Evolutionary conservation across 2,329 filamentous ascomycete species (phyloP), one percentile per base, ranked within the genome.

Genomic region (Neofusicoccum parvum): DNA sequence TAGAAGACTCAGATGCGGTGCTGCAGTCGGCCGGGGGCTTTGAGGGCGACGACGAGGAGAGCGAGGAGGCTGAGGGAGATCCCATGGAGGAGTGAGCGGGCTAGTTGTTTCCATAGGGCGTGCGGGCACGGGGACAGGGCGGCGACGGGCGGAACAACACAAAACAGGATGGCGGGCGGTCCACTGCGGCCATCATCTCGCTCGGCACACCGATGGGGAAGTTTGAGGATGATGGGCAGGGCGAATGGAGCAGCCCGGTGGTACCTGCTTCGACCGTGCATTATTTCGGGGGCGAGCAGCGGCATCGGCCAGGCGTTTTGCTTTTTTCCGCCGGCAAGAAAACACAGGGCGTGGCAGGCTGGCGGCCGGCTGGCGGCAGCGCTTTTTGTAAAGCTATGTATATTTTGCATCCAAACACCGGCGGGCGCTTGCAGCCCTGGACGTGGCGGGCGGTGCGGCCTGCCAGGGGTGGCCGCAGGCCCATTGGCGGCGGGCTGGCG

Each of bases 61-160:
- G 69, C 37, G 69, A 67, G n/a, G 43, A 37, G 53, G 71, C 34
- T 4, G 43, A 71, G 46, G 65, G 71, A 59, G 69, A 74, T 41
- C 72, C 75, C 48, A 77, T 77, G 75, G 67, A 72, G 67, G 73
- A 74, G 49, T 70, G 68, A 56, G 73, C 63, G 46, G 48, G 20
- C 14, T 15, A 4, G 37, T 32, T 41, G 37, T 63, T 48, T 60
- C 36, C 56, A 49, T 27, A 37, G 46, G 54, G 46, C 58, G 20
- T 39, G 59, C 20, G 45, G 27, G 49, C n/a, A 53, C 48, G 36
- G 48, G 39, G 20, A 43, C 4, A 20, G 41, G 54, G 32, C 39
- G 27, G 43, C 12, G 56, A 60, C 14, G 43, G 37, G 56, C 56
- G 56, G 10, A 48, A 48, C 7, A 49, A 46, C 43, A 58, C 15